Conservation (phyloP, 2,329 filamentous ascomycete genomes). For the Colletotrichum sojae region DNA sequence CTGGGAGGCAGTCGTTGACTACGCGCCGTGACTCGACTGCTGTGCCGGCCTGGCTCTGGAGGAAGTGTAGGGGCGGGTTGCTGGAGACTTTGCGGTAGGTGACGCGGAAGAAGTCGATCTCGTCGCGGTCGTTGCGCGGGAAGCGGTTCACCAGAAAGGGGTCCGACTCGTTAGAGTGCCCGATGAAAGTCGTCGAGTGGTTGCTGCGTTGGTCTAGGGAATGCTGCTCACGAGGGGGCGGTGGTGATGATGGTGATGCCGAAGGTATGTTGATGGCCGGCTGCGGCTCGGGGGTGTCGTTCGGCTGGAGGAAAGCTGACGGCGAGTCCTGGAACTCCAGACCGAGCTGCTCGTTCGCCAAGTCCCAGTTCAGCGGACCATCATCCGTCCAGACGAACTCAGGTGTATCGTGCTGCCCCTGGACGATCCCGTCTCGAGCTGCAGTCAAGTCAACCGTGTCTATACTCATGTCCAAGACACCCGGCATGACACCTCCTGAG, state of each 20-base stretch:
- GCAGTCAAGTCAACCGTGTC: background rate
- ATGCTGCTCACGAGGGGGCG: background rate
- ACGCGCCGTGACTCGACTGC: background rate
- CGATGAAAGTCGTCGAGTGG: constrained; percentile 37
- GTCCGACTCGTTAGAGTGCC: constrained; percentile 34
- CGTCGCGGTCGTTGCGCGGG: constrained; percentile 45
- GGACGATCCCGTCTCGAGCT: background rate
- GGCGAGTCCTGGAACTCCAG: background rate
- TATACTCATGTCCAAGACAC: background rate
- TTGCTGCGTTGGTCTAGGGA: constrained; percentile 13
- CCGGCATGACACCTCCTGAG: too few relatives aligned
- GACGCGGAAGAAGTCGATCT: constrained; percentile 48
- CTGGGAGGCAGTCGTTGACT: background rate
- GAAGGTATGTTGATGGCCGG: background rate
- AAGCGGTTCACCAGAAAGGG: constrained; percentile 44
- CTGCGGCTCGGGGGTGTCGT: background rate
- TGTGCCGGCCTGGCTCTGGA: constrained; percentile 33
- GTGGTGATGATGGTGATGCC: background rate
- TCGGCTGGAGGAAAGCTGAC: background rate
- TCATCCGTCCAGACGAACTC: background rate
- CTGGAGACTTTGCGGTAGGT: constrained; percentile 39
- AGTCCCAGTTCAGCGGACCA: background rate
- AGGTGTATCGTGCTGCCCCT: background rate
- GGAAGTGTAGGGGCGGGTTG: constrained; percentile 36
- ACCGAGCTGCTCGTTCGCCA: background rate